Conservation (phyloP, 768 basidiomycete genomes). For the Trametes cingulata region DNA sequence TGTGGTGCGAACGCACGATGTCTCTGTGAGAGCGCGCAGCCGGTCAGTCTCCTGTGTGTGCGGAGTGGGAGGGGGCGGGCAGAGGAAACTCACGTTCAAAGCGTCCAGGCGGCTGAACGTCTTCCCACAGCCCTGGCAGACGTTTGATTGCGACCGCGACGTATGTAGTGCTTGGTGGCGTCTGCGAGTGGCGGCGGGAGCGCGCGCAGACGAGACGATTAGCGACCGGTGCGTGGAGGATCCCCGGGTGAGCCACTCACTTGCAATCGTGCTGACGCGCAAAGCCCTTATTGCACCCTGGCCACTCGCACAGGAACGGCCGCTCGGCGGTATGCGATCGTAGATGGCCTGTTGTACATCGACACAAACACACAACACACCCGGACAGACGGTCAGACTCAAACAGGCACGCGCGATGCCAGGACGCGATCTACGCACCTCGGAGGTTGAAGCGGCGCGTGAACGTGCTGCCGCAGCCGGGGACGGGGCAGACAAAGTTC, state of each 20-base stretch:
- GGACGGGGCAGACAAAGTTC: conserved; percentile 62
- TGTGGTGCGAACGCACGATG: conserved; percentile 57
- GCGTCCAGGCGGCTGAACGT: conserved; percentile 94
- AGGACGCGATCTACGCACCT: conserved; percentile 49
- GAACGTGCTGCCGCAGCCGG: conserved; percentile 41
- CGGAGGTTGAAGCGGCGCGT: conserved; percentile 88
- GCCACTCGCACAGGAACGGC: conserved; percentile 91
- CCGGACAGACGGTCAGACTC: conserved; percentile 1
- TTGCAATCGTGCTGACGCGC: conserved; percentile 98
- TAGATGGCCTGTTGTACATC: conserved; percentile 77
- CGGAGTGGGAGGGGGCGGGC: conserved; percentile 30
- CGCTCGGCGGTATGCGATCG: conserved; percentile 95
- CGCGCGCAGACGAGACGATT: neutral
- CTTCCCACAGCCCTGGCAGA: conserved; percentile 91
- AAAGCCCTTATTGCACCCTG: conserved; percentile 93
- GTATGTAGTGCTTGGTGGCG: conserved; percentile 91
- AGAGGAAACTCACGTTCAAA: conserved; percentile 72
- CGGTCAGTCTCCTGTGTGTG: conserved; percentile 22
- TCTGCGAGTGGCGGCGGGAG: conserved; percentile 38
- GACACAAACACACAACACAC: no score
- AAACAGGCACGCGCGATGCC: neutral
- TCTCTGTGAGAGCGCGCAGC: conserved; percentile 47
- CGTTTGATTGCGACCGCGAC: conserved; percentile 78
- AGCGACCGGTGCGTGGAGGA: conserved; percentile 1
- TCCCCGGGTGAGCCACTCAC: conserved; percentile 46